Conservation (phyloP, 163 green algal species). For the Prototheca wickerhamii region DNA sequence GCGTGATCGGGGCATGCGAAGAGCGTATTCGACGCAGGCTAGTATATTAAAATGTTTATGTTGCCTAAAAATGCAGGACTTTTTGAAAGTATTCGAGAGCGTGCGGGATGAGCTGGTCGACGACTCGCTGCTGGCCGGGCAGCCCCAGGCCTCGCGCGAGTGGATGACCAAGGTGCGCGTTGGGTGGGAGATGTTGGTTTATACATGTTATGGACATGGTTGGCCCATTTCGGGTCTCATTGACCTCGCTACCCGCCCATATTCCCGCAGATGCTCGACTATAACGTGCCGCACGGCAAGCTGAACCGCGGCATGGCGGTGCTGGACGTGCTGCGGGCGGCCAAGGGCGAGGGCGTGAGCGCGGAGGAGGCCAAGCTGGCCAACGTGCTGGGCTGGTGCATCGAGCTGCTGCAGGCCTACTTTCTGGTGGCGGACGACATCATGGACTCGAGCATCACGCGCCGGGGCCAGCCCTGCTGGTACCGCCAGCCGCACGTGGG, state of each 20-base stretch:
- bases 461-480: conserved; percentile 95
- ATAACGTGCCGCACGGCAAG: conserved; percentile 92
- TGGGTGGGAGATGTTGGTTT: conserved; percentile 1
- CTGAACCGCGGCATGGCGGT: conserved; percentile 97
- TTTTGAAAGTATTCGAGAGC: conserved; percentile 65
- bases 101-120: conserved; percentile 65
- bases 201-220: not conserved
- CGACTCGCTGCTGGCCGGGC: conserved; percentile 49
- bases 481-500: conserved; percentile 86
- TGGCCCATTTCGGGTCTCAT: not conserved
- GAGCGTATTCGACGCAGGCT: conserved; percentile 1
- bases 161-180: conserved; percentile 59
- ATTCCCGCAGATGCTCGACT: conserved; percentile 72
- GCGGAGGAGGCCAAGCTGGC: conserved; percentile 68
- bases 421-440: conserved; percentile 99
- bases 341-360: conserved; percentile 28
- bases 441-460: conserved; percentile 94
- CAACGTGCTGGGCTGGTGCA: conserved; percentile 89
- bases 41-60: no score
- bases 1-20: not conserved
- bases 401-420: conserved; percentile 95
- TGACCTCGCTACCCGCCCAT: not conserved
- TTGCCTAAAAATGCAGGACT: conserved; percentile 49
- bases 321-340: conserved; percentile 61
- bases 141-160: conserved; percentile 47